Conservation (phyloP, 2,329 filamentous ascomycete species). For the Xylariaceae sp. region DNA sequence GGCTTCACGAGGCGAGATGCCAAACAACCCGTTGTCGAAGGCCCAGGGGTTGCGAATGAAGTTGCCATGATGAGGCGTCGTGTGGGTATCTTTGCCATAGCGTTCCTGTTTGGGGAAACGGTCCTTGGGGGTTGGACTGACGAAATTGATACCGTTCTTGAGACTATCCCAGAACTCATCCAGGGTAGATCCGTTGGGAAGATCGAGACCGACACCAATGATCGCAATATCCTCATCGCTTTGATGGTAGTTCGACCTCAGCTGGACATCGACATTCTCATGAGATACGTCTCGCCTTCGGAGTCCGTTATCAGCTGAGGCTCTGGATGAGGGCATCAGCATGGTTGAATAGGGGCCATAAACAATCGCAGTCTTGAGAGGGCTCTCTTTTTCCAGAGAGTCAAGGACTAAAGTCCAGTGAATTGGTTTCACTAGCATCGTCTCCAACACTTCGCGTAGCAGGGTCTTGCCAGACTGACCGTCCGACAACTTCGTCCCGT, state of each 20-base stretch:
- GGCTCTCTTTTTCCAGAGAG: neutral
- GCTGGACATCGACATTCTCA: neutral
- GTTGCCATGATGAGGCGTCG: constrained; percentile 6
- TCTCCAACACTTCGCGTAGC: neutral
- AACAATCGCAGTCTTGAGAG: neutral
- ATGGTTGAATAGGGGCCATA: neutral
- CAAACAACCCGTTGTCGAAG: constrained; percentile 20
- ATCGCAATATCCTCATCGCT: neutral
- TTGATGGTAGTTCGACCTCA: neutral
- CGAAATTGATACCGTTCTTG: neutral
- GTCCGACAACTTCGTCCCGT: neutral
- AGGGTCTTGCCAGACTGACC: neutral
- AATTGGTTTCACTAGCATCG: neutral
- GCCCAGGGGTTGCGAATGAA: constrained; percentile 18
- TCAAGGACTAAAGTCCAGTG: neutral
- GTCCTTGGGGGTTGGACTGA: neutral
- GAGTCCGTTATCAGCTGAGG: neutral
- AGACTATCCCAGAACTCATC: neutral
- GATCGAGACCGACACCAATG: neutral
- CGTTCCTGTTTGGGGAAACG: neutral
- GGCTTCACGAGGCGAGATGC: constrained; percentile 21
- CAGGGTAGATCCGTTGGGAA: neutral
- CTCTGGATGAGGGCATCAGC: neutral
- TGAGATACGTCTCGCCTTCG: neutral
- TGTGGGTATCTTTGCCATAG: neutral